phyloP scores from a whole-genome alignment of 306 rosid species.

The Neltuma alba region DNA sequence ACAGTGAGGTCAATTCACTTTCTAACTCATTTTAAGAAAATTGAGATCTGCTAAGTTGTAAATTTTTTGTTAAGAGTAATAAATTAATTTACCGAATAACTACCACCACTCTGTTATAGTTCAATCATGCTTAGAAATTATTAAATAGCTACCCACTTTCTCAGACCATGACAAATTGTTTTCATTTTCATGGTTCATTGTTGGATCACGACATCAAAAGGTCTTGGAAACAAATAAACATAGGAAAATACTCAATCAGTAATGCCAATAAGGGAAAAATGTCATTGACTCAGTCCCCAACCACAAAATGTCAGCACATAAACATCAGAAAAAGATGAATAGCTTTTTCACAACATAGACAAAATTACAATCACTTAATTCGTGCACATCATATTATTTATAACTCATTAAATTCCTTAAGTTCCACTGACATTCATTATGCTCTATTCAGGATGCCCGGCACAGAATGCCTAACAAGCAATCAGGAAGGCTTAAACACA shows the following conservation, averaged over 20 bases:
- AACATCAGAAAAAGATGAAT: background rate
- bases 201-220: background rate
- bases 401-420: background rate
- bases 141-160: background rate
- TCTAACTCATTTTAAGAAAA: background rate
- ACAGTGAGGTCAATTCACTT: background rate
- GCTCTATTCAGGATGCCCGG: background rate
- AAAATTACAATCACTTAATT: background rate
- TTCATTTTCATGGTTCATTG: background rate
- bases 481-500: background rate
- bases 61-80: too few relatives aligned
- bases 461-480: background rate
- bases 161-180: background rate
- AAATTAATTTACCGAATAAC: background rate
- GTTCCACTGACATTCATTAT: background rate
- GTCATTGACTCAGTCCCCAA: background rate
- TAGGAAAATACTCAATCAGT: background rate
- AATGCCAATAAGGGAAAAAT: background rate
- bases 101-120: background rate
- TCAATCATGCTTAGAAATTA: background rate
- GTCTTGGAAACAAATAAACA: background rate
- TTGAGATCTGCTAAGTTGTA: too few relatives aligned
- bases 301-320: background rate
- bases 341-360: background rate
- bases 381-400: background rate